phyloP scores from a whole-genome alignment of 2,329 filamentous ascomycete species.

The Microdochium bolleyi region DNA sequence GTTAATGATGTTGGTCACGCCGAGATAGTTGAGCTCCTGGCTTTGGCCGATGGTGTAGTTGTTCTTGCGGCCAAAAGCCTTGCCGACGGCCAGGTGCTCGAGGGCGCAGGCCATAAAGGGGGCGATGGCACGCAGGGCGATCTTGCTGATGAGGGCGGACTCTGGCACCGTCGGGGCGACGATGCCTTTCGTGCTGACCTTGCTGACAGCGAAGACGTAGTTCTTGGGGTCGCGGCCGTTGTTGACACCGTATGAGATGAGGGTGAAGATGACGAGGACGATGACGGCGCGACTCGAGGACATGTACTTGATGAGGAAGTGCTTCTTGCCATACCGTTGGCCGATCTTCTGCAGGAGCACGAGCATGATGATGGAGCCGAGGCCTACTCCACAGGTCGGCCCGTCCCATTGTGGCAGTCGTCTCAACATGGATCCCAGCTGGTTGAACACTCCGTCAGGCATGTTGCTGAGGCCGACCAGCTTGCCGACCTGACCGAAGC shows the following conservation, averaged over 20 bases:
- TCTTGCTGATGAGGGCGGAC: constrained; percentile 38
- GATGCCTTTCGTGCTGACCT: constrained; percentile 49
- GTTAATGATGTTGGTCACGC: constrained; percentile 55
- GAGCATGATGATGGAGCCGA: constrained; percentile 48
- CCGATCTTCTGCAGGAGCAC: constrained; percentile 49
- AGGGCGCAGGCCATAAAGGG: constrained; percentile 54
- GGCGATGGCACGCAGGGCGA: constrained; percentile 46
- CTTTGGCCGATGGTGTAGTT: constrained; percentile 56
- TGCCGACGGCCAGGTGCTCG: constrained; percentile 58
- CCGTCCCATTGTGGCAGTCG: constrained; percentile 49
- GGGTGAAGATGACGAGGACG: constrained; percentile 52
- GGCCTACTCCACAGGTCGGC: constrained; percentile 50
- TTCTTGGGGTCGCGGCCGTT: constrained; percentile 31
- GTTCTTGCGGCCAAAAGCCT: constrained; percentile 54
- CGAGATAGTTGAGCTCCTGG: constrained; percentile 58
- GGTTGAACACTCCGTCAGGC: constrained; percentile 40
- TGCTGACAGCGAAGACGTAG: constrained; percentile 48
- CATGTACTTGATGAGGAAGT: constrained; percentile 48
- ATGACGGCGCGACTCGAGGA: constrained; percentile 54
- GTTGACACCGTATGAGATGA: constrained; percentile 57
- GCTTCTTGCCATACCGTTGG: constrained; percentile 49
- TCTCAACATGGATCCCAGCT: constrained; percentile 50
- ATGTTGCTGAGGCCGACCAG: constrained; percentile 49
- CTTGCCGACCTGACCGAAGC: constrained; percentile 55
- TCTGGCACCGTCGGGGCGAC: constrained; percentile 38